Conservation (phyloP, 148 eudicot genomes). For the Rhododendron vialii region DNA sequence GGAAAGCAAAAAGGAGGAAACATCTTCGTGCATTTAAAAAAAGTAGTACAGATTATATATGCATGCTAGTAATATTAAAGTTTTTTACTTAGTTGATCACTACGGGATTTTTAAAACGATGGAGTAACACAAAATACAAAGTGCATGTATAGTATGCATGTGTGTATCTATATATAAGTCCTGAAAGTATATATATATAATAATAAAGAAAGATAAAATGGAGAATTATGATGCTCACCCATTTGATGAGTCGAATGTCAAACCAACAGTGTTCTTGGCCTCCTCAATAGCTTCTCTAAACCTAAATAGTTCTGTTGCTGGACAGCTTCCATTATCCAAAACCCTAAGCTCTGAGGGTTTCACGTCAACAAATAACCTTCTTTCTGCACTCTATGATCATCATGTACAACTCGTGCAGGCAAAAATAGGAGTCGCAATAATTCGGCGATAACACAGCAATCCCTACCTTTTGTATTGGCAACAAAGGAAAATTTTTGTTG, state of each 20-base stretch:
- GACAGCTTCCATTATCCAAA: slow-evolving; percentile 14
- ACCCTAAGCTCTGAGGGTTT: slow-evolving; percentile 53
- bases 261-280: slow-evolving; percentile 40
- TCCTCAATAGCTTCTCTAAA: slow-evolving; percentile 37
- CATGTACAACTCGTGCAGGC: slow-evolving; percentile 44
- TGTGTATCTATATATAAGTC: no score
- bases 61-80: no score
- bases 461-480: slow-evolving; percentile 19
- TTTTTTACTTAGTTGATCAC: no score
- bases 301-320: slow-evolving; percentile 23
- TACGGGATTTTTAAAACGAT: no score
- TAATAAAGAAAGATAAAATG: background rate
- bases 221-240: slow-evolving; percentile 27
- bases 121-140: no score
- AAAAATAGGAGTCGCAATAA: slow-evolving; percentile 44
- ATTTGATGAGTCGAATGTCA: slow-evolving; percentile 38
- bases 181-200: no score
- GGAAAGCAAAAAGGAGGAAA: no score
- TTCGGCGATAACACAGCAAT: slow-evolving; percentile 44
- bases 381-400: slow-evolving; percentile 37
- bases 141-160: no score
- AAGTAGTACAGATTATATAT: no score
- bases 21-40: no score
- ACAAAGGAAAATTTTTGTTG: background rate
- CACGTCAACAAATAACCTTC: slow-evolving; percentile 41